Conservation (phyloP, 495 filamentous ascomycete species). For the Barbatosphaeria neglecta region DNA sequence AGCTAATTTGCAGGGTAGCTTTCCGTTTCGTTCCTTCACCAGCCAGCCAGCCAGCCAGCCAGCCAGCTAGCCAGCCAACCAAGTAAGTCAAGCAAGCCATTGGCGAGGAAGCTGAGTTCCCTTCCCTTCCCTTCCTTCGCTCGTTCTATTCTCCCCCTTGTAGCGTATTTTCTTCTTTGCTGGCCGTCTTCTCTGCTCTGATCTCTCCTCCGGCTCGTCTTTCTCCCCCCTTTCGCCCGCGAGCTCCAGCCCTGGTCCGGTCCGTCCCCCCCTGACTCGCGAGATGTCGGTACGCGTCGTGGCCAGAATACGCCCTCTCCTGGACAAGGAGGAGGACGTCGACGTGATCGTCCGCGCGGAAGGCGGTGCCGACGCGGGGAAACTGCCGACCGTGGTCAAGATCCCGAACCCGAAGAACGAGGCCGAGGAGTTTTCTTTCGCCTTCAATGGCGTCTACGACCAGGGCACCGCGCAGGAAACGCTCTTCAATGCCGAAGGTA, state of each 20-base stretch:
- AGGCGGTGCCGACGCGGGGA: slow-evolving; percentile 41
- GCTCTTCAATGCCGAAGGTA: slow-evolving; percentile 81
- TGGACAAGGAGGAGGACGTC: slow-evolving; percentile 67
- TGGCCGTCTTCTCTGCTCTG: not conserved
- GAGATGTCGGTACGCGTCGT: slow-evolving; percentile 70
- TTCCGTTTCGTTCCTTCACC: not conserved
- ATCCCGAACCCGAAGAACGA: slow-evolving; percentile 95
- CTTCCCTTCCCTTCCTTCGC: not conserved
- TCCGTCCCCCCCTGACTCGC: not conserved
- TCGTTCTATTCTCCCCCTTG: not conserved
- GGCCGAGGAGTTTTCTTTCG: slow-evolving; percentile 80
- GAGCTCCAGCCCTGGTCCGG: not conserved
- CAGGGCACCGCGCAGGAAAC: slow-evolving; percentile 67
- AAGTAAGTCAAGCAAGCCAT: too few relatives aligned
- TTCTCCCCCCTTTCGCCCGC: not conserved
- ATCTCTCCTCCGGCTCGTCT: not conserved
- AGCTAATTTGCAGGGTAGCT: not conserved
- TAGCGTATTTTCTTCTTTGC: too few relatives aligned
- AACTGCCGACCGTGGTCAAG: slow-evolving; percentile 54
- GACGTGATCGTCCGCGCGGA: slow-evolving; percentile 71
- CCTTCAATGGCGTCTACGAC: slow-evolving; percentile 91
- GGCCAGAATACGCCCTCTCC: slow-evolving; percentile 76
- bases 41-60: not conserved
- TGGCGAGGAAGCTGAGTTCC: too few relatives aligned
- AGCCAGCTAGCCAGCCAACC: not conserved